Evolutionary conservation across 768 basidiomycete genomes (phyloP).

Genomic region (Calocybe cyanea): DNA sequence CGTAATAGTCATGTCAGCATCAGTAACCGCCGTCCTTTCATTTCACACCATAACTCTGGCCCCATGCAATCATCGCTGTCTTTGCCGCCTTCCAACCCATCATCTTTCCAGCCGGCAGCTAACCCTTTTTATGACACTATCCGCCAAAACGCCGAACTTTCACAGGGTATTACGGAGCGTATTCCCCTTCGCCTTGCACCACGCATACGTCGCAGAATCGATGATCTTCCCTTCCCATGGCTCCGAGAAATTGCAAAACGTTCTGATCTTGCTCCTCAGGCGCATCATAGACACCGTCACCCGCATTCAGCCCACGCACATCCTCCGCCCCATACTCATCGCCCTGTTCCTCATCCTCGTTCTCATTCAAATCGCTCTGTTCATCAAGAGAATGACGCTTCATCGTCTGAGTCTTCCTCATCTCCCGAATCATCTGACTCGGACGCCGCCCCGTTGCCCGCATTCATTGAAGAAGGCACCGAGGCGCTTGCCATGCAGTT

Average conservation of each 20-base stretch:
- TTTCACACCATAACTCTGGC: constrained; percentile 9
- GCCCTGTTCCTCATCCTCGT: not conserved
- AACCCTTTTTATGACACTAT: constrained; percentile 98
- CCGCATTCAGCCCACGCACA: constrained; percentile 13
- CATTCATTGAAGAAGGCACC: constrained; percentile 60
- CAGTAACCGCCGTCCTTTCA: constrained; percentile 32
- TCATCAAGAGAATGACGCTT: constrained; percentile 6
- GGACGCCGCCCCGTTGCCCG: constrained; percentile 24
- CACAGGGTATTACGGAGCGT: constrained; percentile 70
- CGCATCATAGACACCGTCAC: constrained; percentile 35
- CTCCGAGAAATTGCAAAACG: constrained; percentile 60
- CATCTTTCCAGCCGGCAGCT: constrained; percentile 32
- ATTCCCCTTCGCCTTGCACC: constrained; percentile 64
- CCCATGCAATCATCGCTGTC: constrained; percentile 12
- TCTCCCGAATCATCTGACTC: constrained; percentile 26
- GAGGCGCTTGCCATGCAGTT: constrained; percentile 90
- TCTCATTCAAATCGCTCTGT: constrained; percentile 6
- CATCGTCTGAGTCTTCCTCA: constrained; percentile 22
- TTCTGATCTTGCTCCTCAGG: constrained; percentile 6
- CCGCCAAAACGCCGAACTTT: constrained; percentile 81
- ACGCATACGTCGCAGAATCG: constrained; percentile 52
- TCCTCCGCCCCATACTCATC: constrained; percentile 2
- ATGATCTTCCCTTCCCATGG: constrained; percentile 79
- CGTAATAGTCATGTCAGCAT: constrained; percentile 26
- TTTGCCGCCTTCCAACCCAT: constrained; percentile 16